Evolutionary conservation across 1,139 yeast genomes (phyloP).

Genomic region (Zygosaccharomyces sapae): DNA sequence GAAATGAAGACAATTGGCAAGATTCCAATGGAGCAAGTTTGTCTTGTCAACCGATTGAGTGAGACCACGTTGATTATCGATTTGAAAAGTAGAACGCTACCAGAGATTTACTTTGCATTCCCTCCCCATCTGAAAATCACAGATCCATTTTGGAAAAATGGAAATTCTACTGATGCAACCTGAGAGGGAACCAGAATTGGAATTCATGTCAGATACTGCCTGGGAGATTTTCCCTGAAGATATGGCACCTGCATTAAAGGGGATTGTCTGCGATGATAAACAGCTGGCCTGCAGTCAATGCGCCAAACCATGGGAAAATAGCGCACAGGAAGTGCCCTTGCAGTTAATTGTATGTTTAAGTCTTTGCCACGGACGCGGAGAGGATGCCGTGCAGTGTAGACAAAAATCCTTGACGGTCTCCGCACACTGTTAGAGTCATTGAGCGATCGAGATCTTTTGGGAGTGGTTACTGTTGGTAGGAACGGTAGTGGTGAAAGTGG

Average conservation of each 20-base stretch:
- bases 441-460: constrained; percentile 47
- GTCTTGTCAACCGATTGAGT: constrained; percentile 17
- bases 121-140: constrained; percentile 5
- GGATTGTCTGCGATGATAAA: background rate
- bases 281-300: constrained; percentile 13
- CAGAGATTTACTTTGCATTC: constrained; percentile 31
- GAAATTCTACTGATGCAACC: constrained; percentile 24
- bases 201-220: constrained; percentile 50
- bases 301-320: constrained; percentile 40
- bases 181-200: constrained; percentile 36
- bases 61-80: constrained; percentile 22
- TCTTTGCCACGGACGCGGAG: constrained; percentile 20
- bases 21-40: constrained; percentile 25
- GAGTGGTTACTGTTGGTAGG: constrained; percentile 52
- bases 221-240: constrained; percentile 40
- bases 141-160: constrained; percentile 21
- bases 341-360: constrained; percentile 49
- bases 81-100: constrained; percentile 29
- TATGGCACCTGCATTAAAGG: constrained; percentile 16
- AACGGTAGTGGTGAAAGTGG: constrained; percentile 40
- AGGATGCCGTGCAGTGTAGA: constrained; percentile 5
- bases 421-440: constrained; percentile 35
- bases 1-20: constrained; percentile 23
- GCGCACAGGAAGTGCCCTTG: constrained; percentile 42
- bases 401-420: constrained; percentile 25